Base-by-base conservation (phyloP, 768 basidiomycete species). In the Podaxis pistillaris region DNA sequence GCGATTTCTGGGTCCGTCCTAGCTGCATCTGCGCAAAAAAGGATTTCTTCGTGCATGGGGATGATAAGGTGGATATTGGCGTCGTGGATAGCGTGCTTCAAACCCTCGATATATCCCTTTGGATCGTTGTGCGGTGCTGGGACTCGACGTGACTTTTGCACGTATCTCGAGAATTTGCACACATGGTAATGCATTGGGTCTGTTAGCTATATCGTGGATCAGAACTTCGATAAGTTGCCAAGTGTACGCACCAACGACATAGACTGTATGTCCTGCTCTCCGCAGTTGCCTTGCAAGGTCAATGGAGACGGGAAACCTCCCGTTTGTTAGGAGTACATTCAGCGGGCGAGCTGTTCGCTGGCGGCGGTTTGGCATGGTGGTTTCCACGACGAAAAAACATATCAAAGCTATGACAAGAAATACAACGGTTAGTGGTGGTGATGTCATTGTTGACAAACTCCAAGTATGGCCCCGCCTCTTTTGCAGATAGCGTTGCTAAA, bases 171-270 rank as follows among this genome's bases (percentile, higher is more conserved):
- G 51, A 70, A 68, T 50, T 65, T 70, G 62, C 66, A 70, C 9
- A 68, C 61, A 50, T 68, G 69, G 57, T 64, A 66, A 33, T 70
- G 68, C 67, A 70, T 68, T 53, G 33, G 46, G 60, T 70, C 66
- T 69, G 37, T 6, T 30, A 28, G n/a, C 8, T 4, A 19, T 24
- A 41, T 26, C 12, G 17, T 37, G 46, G 15, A 30, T 40, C 36
- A 4, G 13, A 28, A 4, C 38, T 49, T 13, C 28, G 6, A 26
- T 12, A 30, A 46, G 15, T 15, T 37, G 1, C 15, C 1, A 46
- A 46, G 7, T 46, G 28, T 41, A 63, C 66, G n/a, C 40, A 65
- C 67, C 66, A 15, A 63, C 64, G 9, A 64, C 64, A 46, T 22
- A 70, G n/a, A 70, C 62, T 8, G 50, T 47, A 33, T 68, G 69